Base-by-base conservation (phyloP, 2,329 filamentous ascomycete species). In the Aspergillus sp. region DNA sequence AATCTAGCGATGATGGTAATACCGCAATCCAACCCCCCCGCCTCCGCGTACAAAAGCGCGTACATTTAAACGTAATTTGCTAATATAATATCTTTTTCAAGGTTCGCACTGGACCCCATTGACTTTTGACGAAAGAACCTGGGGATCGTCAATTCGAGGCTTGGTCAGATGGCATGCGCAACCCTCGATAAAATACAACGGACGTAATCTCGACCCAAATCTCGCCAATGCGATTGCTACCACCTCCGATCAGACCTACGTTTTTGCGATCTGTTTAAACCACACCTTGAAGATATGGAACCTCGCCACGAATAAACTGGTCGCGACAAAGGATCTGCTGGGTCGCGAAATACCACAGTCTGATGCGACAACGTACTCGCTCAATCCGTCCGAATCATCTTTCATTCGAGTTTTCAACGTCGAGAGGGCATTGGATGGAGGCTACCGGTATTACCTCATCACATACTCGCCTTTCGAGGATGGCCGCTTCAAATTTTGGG, bases 401-500 rank as follows among this genome's bases (percentile, higher is more conserved):
- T 82, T 96, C 12, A 82, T 97, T 58, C 87, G 89, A 57, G 81
- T 96, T 18, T 82, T 93, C 55, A 85, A 87, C 14, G 81, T 82
- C 12, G 77, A 80, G 50, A 78, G 78, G 18, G 78, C 80, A 20
- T 67, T 80, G 29, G 77, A 80, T 54, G 73, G 73, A 16, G 78
- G 77, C 20, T 80, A 81, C 61, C 71, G 77, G 45, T 88, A 87
- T 70, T 84, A 84, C 59, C 85, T 94, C 55, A 87, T 91, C 42
- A 94, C 92, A 9, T 96, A 92, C 75, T 97, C 93, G 11, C 94
- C 95, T 0, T 87, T 95, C 63, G 90, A 92, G 31, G 85, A 88
- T 46, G 90, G 95, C 39, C 89, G 94, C 71, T 98, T 99, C 82
- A 98, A 96, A 74, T 93, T 99, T 72, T 99, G 93, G 91, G 85